phyloP scores from a whole-genome alignment of 2,329 filamentous ascomycete species.

The Coniochaeta prunicola region DNA sequence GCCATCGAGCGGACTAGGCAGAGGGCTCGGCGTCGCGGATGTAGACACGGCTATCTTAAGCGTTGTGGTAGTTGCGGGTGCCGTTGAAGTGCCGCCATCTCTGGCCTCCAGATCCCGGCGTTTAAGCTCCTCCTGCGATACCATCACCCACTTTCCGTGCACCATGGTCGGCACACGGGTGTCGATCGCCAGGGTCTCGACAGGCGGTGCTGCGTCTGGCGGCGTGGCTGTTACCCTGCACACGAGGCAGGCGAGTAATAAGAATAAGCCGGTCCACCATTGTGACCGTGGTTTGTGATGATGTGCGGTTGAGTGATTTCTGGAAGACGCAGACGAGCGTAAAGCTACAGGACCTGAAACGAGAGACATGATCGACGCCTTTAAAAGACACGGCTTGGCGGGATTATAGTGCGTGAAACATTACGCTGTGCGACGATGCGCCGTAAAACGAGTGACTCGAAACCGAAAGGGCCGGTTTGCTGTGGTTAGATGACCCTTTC shows the following conservation, averaged over 20 bases:
- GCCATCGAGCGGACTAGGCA: constrained; percentile 63
- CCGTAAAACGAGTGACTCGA: constrained; percentile 12
- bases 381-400: constrained; percentile 16
- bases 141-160: constrained; percentile 27
- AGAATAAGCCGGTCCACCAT: constrained; percentile 14
- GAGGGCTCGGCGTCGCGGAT: constrained; percentile 27
- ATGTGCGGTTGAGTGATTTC: constrained; percentile 5
- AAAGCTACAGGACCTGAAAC: background rate
- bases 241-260: constrained; percentile 14
- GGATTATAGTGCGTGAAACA: constrained; percentile 15
- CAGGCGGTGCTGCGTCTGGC: constrained; percentile 13
- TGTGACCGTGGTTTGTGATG: constrained; percentile 15
- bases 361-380: constrained; percentile 13
- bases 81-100: constrained; percentile 10
- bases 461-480: constrained; percentile 6
- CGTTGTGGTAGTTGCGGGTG: constrained; percentile 18
- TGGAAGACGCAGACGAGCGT: background rate
- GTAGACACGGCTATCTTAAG: constrained; percentile 22
- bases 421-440: constrained; percentile 12
- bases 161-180: constrained; percentile 24
- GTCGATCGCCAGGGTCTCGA: constrained; percentile 28
- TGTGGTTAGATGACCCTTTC: background rate
- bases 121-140: constrained; percentile 24
- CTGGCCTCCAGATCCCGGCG: constrained; percentile 13
- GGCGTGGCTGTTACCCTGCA: constrained; percentile 17